Base-by-base conservation (phyloP, 2,329 filamentous ascomycete species). In the Diaporthe capsici region DNA sequence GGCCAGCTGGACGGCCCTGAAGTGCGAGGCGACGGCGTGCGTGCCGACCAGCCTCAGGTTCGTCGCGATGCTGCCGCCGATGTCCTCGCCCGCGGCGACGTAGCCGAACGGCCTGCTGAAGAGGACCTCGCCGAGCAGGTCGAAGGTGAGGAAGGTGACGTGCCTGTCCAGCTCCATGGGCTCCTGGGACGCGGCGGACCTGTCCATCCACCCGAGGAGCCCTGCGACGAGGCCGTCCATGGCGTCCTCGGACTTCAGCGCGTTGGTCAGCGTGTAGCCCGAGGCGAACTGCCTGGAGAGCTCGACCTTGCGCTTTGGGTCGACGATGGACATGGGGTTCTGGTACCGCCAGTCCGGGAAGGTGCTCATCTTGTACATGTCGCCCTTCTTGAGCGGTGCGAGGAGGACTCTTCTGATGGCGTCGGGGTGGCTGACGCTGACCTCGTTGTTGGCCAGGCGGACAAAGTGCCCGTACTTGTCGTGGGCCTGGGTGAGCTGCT, bases 261-360 rank as follows among this genome's bases (percentile, higher is more conserved):
- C 58, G 71, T 80, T 85, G 85, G 77, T 85, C 12, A 83, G 74
- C 2, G 81, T 79, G 58, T 82, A 83, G 20, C 78, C 81, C 10
- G 80, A 74, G 61, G 83, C 80, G 22, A 85, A 71, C 72, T 85
- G 84, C 37, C 80, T 81, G 10, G 81, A 78, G 61, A 81, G 81
- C 53, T 80, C 78, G 47, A 82, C 81, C 44, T 86, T 82, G 9
- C 80, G 78, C 44, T 81, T 82, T 9, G 82, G 82, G 74, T 84
- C 80, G 25, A 82, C 76, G 71, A 83, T 83, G 4, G 83, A 83
- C 86, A 87, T 87, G 57, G 82, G 82, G 44, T 82, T 84, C 31
- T 84, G 79, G 74, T 83, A 85, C 34, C 82, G 82, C 51, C 82
- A 81, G 77, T 87, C 84, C 15, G 85, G 85, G 31, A 86, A 76